Base-by-base conservation (phyloP, 176 grass and related monocot species). In the Triticum monococcum region DNA sequence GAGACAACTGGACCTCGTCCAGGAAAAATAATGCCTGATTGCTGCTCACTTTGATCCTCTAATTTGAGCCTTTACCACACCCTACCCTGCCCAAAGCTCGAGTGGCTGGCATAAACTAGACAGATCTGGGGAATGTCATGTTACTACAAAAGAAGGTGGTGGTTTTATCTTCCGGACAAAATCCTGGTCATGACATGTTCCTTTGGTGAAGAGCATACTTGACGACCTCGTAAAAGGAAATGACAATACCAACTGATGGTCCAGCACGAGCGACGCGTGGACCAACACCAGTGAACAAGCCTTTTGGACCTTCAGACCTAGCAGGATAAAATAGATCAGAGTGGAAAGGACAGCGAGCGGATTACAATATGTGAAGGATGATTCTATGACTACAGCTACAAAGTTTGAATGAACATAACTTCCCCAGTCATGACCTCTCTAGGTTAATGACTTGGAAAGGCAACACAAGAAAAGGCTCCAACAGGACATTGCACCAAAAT, bases 211-310 rank as follows among this genome's bases (percentile, higher is more conserved):
- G 81, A 89, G 84, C 88, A 81, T 91, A 88, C 72, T 98, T 98
- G 32, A 98, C 88, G 2, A 98, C 93, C 87, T 98, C 96, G 1
- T 98, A 98, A 63, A 95, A 98, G 38, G 96, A 96, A 68, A 98
- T 63, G 11, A 98, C 93, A 54, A 98, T 98, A 22, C 96, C 96
- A 64, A 98, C 96, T 30, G 96, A 98, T 83, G 96, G 96, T 4
- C 96, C 96, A 37, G 96, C 93, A 76, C 96, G 96, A 14, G 86
- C 96, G 30, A 98, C 93, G 43, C 96, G 91, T 8, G 96, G 96
- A 9, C 93, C 91, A 14, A 94, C 87, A 65, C 96, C 96, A 8
- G 91, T 92, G 75, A 98, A 96, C 56, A 98, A 83, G 63, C 93
- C 90, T 86, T 92, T 94, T 79, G 89, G 8, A 10, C 96, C 96